Conservation (phyloP, 805 yeast species). For the Starmerella ratchasimensis region DNA sequence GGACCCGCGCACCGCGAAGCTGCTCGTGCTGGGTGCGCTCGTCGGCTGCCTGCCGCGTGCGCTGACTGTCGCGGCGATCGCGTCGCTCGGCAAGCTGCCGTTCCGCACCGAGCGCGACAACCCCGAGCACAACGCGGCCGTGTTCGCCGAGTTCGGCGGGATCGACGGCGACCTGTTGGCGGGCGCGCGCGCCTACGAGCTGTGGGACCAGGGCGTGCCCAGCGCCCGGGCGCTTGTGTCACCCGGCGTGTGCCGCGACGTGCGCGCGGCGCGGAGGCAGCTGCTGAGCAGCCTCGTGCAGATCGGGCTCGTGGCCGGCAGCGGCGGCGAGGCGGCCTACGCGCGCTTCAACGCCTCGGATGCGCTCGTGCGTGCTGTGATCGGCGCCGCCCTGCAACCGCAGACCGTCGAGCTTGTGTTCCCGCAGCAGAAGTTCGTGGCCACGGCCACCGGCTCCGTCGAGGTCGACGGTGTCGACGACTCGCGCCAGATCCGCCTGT, state of each 20-base stretch:
- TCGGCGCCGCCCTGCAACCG: constrained; percentile 76
- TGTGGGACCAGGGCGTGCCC: constrained; percentile 28
- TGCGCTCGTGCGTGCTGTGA: constrained; percentile 46
- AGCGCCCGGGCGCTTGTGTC: constrained; percentile 2
- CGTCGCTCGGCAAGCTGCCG: constrained; percentile 55
- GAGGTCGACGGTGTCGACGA: constrained; percentile 61
- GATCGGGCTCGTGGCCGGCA: constrained; percentile 54
- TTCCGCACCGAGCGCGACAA: constrained; percentile 48
- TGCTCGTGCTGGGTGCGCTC: constrained; percentile 63
- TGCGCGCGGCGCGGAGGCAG: constrained; percentile 56
- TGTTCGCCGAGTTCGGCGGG: constrained; percentile 21
- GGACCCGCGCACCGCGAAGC: constrained; percentile 74
- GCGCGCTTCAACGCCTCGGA: constrained; percentile 38
- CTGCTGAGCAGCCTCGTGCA: constrained; percentile 59
- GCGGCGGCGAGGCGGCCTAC: neutral
- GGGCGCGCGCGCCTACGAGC: constrained; percentile 42
- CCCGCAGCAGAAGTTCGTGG: constrained; percentile 66
- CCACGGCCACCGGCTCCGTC: constrained; percentile 63
- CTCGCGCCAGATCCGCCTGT: constrained; percentile 53
- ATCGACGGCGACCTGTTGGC: constrained; percentile 70
- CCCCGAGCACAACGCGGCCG: constrained; percentile 26
- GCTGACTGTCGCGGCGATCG: constrained; percentile 65
- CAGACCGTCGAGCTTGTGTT: constrained; percentile 64
- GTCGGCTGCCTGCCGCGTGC: constrained; percentile 71
- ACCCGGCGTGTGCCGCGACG: constrained; percentile 45